Evolutionary conservation across 2,329 filamentous ascomycete species (phyloP), one percentile per base, ranked within the genome.

Genomic region (Aureobasidium sp.): DNA sequence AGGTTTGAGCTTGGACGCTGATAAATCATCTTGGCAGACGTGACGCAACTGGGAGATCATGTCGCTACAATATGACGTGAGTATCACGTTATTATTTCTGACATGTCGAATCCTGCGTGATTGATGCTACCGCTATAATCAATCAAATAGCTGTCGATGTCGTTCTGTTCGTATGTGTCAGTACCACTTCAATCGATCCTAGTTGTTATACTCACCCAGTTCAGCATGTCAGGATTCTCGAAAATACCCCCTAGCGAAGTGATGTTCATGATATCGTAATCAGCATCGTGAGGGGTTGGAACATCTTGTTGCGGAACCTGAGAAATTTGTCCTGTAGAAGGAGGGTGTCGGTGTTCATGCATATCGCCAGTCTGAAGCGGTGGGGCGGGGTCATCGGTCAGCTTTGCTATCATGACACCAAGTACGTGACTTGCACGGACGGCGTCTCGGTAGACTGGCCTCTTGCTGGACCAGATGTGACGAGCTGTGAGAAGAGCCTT

Each of bases 111-210:
- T 21, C 21, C 21, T 21, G 21, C 21, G 21, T 21, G 21, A 21
- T 21, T 21, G 21, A 21, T 21, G 21, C 21, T 37, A 16, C 27
- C 47, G 25, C 47, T 44, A 13, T 60, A 60, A 13, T 60, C 57
- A 10, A 60, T 39, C 37, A 60, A 16, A 30, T 60, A 60, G 27
- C 16, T 60, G 37, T 60, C 57, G n/a, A 60, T 60, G 25, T 50
- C 47, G n/a, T 60, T 50, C 57, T 60, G 10, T 21, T 21, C 8
- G 7, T 3, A 4, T 3, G 34, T 25, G 9, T 59, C 25, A 59
- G 55, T 25, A 30, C 25, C 6, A 1, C 3, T 49, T 4, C 11
- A 9, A 32, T 5, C 5, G 3, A 30, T 13, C 7, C n/a, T n/a
- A n/a, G n/a, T n/a, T 9, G 15, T 8, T 1, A n/a, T 11, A 44